Conservation (phyloP, 306 rosid genomes). For the Ormosia emarginata region DNA sequence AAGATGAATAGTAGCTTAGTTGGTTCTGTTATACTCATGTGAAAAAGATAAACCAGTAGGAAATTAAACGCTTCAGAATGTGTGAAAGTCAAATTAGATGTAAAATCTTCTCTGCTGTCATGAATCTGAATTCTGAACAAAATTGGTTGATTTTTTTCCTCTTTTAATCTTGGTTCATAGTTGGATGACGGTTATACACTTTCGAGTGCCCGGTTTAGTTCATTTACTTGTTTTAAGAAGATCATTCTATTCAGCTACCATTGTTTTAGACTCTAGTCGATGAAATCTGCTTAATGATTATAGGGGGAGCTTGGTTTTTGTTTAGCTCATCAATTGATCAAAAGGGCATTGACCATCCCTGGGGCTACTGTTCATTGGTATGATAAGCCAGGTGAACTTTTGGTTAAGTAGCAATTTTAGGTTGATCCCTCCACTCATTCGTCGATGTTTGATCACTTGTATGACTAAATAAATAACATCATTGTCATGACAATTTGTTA, state of each 20-base stretch:
- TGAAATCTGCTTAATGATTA: slow-evolving; percentile 29
- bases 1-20: background rate
- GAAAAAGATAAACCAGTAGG: background rate
- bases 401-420: background rate
- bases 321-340: slow-evolving; percentile 67
- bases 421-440: background rate
- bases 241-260: background rate
- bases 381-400: slow-evolving; percentile 77
- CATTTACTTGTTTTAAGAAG: slow-evolving; percentile 7
- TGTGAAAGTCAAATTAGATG: background rate
- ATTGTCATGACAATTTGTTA: slow-evolving; percentile 27
- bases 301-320: slow-evolving; percentile 76
- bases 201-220: background rate
- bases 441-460: background rate
- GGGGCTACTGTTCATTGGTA: slow-evolving; percentile 95
- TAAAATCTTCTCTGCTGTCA: background rate
- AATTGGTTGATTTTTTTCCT: background rate
- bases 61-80: background rate
- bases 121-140: background rate
- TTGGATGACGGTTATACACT: slow-evolving; percentile 4
- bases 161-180: background rate
- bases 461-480: slow-evolving; percentile 1
- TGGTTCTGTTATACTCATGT: background rate
- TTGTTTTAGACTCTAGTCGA: background rate
- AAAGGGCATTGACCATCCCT: slow-evolving; percentile 56